phyloP scores from a whole-genome alignment of 352 stramenopile species.

The Phytophthora fragariaefolia region DNA sequence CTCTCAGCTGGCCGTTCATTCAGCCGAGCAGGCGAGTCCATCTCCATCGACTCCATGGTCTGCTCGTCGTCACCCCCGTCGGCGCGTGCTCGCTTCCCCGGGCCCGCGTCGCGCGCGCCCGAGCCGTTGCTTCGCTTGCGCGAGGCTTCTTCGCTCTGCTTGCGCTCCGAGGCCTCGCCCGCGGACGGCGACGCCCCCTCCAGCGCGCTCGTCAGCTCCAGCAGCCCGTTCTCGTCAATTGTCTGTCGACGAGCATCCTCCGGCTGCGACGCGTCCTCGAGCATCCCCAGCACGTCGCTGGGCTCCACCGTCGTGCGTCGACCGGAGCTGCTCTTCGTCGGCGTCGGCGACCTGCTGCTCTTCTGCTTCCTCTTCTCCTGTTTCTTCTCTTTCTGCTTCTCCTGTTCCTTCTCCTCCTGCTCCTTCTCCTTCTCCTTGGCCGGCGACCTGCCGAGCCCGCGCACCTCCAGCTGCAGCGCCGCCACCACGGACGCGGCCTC shows the following conservation, averaged over 20 bases:
- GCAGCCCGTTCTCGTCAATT: conserved; percentile 59
- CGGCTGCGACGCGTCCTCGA: conserved; percentile 15
- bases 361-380: conserved; percentile 7
- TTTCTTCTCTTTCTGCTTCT: not conserved
- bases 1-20: conserved; percentile 3
- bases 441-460: conserved; percentile 12
- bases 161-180: conserved; percentile 8
- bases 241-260: conserved; percentile 56
- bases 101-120: conserved; percentile 9
- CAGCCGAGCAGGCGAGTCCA: conserved; percentile 17
- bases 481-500: conserved; percentile 55
- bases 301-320: conserved; percentile 64
- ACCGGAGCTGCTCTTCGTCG: conserved; percentile 13
- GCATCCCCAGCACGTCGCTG: conserved; percentile 43
- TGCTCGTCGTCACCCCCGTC: not conserved
- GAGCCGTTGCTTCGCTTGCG: conserved; percentile 41
- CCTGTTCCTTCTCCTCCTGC: no score
- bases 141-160: conserved; percentile 15
- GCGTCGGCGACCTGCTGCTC: conserved; percentile 1
- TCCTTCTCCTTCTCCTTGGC: conserved; percentile 15
- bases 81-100: conserved; percentile 27
- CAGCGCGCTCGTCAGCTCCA: conserved; percentile 44
- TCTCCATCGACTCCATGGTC: conserved; percentile 29
- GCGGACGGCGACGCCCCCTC: conserved; percentile 8
- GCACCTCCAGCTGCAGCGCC: conserved; percentile 39